Evolutionary conservation across 768 basidiomycete genomes (phyloP), one percentile per base, ranked within the genome.

Genomic region (Pholiota conissans): DNA sequence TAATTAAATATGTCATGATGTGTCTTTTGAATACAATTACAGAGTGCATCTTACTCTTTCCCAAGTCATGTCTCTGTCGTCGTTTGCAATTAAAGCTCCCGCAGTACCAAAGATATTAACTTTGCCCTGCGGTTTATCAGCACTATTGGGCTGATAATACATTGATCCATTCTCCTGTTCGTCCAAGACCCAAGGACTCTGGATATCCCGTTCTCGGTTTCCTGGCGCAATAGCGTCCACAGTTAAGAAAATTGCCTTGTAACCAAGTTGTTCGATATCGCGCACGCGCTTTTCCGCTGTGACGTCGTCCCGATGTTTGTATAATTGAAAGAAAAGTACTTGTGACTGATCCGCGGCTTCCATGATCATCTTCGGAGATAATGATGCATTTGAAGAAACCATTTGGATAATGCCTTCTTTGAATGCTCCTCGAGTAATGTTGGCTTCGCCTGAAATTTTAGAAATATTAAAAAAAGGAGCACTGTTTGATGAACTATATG

Each of bases 221-320:
- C 91, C 89, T 2, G 87, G 78, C 37, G 89, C 84, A n/a, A 91
- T 78, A 0, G 92, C 90, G 71, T 98, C 95, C 2, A 96, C 94
- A 2, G 95, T 97, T 54, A 98, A 77, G 69, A 93, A 93, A 57
- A 98, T 90, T 0, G 91, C 93, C 48, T 88, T 92, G 72, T 90
- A 95, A 0, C 93, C 92, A 3, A 91, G 72, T 28, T 71, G 67
- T 57, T 89, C 88, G 20, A 93, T 82, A 49, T 90, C 85, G 46
- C 80, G 78, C 14, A 97, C 80, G 27, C 91, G 83, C 59, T 80
- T 77, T 66, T 84, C 86, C 1, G 93, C 92, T 32, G 79, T 76
- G 13, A 72, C 65, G 56, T 91, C 82, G 65, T 91, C 78, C 42
- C 76, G 75, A 73, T 93, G 84, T 65, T 96, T 91, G 75, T 98